Base-by-base conservation (phyloP, 2,329 filamentous ascomycete genomes). In the Sclerotinia glacialis region DNA sequence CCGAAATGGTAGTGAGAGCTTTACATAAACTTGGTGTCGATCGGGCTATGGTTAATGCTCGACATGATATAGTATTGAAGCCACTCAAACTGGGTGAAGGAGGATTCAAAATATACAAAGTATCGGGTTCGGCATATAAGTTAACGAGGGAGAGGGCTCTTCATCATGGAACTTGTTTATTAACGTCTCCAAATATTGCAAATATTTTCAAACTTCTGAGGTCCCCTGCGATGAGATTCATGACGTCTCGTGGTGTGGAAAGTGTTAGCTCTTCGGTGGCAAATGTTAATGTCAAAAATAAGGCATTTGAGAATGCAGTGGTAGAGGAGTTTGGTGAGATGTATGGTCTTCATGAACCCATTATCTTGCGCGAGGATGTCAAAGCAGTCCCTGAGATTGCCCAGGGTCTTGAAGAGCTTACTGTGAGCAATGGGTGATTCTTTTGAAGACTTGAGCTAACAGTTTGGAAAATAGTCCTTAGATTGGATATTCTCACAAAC, bases 121-220 rank as follows among this genome's bases (percentile, higher is more conserved):
- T 98, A 14, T 97, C 93, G 0, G 95, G 95, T 1, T 97, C 93
- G 0, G 95, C 95, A 14, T 99, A 96, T 80, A 98, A 98, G 78
- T 82, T 99, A 64, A 97, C 91, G 0, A 83, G 91, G 31, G 80
- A 86, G 59, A 85, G 94, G 54, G 89, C 93, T 9, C 82, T 99
- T 67, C 95, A 99, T 78, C 95, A 99, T 78, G 95, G 93, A 9
- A 99, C 95, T 0, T 95, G 93, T 74, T 82, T 99, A 53, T 81
- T 98, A 2, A 82, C 84, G 44, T 93, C 91, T 64, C 89, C 89
- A 2, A 91, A 96, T 75, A 80, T 98, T 52, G 77, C 80, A 40
- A 79, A 82, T 50, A 90, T 98, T 37, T 86, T 88, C 1, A 78
- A 83, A 2, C 86, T 94, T 73, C 78, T 99, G 70, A 84, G 86